Percentiles rank a stretch among this genome's conserved stretches.
Evolutionary conservation across 208 protist genomes (phyloP).

Genomic region (Porcisia hertigi): DNA sequence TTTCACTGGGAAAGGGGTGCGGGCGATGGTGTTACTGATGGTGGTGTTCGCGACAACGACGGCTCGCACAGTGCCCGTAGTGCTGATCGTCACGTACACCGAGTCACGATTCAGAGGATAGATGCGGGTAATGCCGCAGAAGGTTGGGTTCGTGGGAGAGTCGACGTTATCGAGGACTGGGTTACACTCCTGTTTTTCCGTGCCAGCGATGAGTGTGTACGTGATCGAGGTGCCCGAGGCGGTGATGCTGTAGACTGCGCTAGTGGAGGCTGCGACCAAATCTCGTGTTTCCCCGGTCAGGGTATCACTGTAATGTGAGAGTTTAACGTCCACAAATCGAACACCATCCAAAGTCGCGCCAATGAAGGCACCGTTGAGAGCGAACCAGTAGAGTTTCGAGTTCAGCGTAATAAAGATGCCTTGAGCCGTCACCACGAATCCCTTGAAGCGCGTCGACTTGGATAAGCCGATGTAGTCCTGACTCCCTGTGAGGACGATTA

Average conservation of each 20-base stretch:
- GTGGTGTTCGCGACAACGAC: slow-evolving; percentile 38
- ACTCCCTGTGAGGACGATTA: slow-evolving; percentile 12
- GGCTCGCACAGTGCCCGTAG: slow-evolving; percentile 32
- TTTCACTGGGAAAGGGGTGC: slow-evolving; percentile 49
- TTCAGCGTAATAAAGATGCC: slow-evolving; percentile 28
- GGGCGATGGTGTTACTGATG: slow-evolving; percentile 23
- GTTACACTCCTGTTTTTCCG: slow-evolving; percentile 3
- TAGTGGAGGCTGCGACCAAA: slow-evolving; percentile 16
- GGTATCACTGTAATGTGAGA: not conserved
- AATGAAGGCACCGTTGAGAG: slow-evolving; percentile 9
- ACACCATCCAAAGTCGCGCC: slow-evolving; percentile 2
- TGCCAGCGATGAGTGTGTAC: slow-evolving; percentile 33
- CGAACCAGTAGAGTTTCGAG: slow-evolving; percentile 36
- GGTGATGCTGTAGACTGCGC: slow-evolving; percentile 22
- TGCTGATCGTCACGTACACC: slow-evolving; percentile 49
- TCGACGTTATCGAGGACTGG: slow-evolving; percentile 19
- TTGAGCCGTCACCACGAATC: slow-evolving; percentile 16
- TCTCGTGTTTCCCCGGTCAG: not conserved
- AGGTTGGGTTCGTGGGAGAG: slow-evolving; percentile 18
- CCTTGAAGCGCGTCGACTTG: not conserved
- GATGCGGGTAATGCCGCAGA: slow-evolving; percentile 44
- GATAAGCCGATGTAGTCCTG: not conserved
- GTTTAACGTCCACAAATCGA: slow-evolving; percentile 13
- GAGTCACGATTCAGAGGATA: slow-evolving; percentile 39
- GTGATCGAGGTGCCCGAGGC: slow-evolving; percentile 11